Evolutionary conservation across 176 grass and related monocot genomes (phyloP).

Genomic region (Calamus simplicifolius): DNA sequence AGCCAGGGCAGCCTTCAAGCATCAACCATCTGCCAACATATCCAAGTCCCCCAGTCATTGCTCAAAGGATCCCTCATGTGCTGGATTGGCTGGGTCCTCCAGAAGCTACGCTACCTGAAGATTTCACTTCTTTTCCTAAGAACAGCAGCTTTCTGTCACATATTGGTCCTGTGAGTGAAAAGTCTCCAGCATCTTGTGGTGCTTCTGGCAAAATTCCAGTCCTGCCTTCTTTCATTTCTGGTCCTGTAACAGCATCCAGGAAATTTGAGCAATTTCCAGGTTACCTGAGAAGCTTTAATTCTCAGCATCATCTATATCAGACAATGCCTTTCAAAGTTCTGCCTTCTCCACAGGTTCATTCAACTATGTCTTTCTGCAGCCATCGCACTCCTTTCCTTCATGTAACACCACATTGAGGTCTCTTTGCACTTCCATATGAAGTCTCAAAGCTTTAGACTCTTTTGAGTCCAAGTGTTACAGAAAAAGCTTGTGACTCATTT

Average conservation of each 20-base stretch:
- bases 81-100: conserved; percentile 19
- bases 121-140: not conserved
- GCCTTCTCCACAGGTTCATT: conserved; percentile 27
- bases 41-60: conserved; percentile 5
- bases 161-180: not conserved
- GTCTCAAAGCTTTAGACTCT: no score
- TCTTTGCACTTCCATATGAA: no score
- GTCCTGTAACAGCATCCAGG: not conserved
- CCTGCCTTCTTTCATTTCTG: not conserved
- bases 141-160: not conserved
- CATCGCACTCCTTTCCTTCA: not conserved
- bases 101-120: not conserved
- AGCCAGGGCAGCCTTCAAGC: not conserved
- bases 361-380: not conserved
- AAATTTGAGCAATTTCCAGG: conserved; percentile 9
- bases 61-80: conserved; percentile 29
- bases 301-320: not conserved
- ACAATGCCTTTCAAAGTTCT: no score
- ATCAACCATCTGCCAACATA: conserved; percentile 20
- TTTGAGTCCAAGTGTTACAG: no score
- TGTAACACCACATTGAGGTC: conserved; percentile 6
- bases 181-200: not conserved
- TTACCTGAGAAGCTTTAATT: not conserved
- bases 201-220: not conserved
- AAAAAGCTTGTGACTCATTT: no score